A percentile compares a stretch with the other conserved stretches of the same genome.
These are phyloP conservation scores for Gigaspora rosea DNA, from an alignment of 192 early-diverging fungal genomes.

Conservation along the genomic window DNA sequence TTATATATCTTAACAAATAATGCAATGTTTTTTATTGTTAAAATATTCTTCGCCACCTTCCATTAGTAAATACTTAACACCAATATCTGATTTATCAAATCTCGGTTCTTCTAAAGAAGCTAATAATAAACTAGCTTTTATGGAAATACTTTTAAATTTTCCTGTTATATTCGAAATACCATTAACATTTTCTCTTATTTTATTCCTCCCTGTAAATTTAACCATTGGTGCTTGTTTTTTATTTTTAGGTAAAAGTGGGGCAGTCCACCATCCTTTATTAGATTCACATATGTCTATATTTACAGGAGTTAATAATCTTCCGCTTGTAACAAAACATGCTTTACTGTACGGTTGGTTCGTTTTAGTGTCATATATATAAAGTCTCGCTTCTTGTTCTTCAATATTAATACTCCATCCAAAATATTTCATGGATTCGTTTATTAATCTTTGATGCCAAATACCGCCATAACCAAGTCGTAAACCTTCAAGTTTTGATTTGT, in stretches of 20 bases:
- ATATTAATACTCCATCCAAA: neutral
- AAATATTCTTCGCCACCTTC: constrained; percentile 1
- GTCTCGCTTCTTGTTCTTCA: constrained; percentile 17
- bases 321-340: constrained; percentile 8
- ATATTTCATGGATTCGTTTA: constrained; percentile 12
- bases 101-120: constrained; percentile 2
- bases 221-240: neutral
- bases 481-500: neutral
- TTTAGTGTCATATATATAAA: constrained; percentile 17
- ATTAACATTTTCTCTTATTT: neutral
- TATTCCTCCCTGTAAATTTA: neutral
- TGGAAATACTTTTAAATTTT: neutral
- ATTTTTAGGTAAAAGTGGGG: neutral
- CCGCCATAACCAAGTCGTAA: constrained; percentile 9
- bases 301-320: neutral
- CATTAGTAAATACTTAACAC: constrained; percentile 23
- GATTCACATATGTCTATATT: neutral
- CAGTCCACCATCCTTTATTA: constrained; percentile 15
- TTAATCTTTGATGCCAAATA: neutral
- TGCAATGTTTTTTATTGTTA: neutral
- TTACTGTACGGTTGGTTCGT: neutral
- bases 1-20: neutral
- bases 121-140: constrained; percentile 4
- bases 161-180: neutral
- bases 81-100: neutral